Base-by-base conservation (phyloP, 225 moss, liverwort and hornwort genomes). In the Lunularia cruciata region DNA sequence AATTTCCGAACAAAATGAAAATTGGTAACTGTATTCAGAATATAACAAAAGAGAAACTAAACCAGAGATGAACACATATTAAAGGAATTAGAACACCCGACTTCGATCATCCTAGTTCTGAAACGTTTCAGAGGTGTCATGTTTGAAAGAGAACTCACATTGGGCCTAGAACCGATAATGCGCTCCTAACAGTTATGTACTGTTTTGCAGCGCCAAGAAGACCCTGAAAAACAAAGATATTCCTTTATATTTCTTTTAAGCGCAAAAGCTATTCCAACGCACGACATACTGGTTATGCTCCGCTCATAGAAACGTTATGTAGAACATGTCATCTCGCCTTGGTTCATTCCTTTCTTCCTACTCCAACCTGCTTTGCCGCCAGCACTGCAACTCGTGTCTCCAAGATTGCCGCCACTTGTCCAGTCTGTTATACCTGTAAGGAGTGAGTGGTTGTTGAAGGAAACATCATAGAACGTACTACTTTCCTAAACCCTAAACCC, bases 101-200 rank as follows among this genome's bases (percentile, higher is more conserved):
- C n/a, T n/a, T n/a, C n/a, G n/a, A n/a, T n/a, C n/a, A n/a, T n/a
- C n/a, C n/a, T n/a, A n/a, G n/a, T n/a, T n/a, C n/a, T n/a, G n/a
- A 39, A 60, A 15, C 22, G 4, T 59, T 38, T 10, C 12, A 19
- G 19, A 39, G 5, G 40, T 40, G 20, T 61, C n/a, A n/a, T n/a
- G n/a, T n/a, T n/a, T n/a, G n/a, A n/a, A n/a, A 36, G 23, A 5
- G 30, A 22, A 69, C 91, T 36, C 79, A 92, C 95, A 95, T 75
- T 67, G 92, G 95, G 23, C 92, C 95, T 26, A 95, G 81, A 63
- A 92, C 75, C 81, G 88, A 87, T 92, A 90, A 88, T 27, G 95
- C 88, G 76, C 88, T 89, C 52, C 84, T 79, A 23, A 90, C 40
- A 42, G 92, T 90, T 70, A 92, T 71, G 67, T 90, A 96, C 33